These are phyloP conservation scores for Rhodosorus marinus DNA, from an alignment of 23 red algal genomes.

Conservation along the genomic window DNA sequence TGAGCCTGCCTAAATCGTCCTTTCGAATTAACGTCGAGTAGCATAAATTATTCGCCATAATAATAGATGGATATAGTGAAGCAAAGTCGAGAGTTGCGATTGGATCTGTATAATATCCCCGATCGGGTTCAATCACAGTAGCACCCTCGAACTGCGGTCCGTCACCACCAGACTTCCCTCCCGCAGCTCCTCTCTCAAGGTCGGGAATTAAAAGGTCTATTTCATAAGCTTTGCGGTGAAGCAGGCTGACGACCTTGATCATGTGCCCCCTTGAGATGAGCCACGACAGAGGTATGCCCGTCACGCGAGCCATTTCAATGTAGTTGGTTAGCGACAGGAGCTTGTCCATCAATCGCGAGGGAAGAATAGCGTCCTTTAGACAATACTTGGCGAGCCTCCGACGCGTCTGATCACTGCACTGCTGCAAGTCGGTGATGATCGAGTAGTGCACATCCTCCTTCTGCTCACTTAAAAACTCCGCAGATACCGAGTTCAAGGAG, in stretches of 20 bases:
- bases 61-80: slow-evolving; percentile 95
- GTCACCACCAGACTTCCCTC: slow-evolving; percentile 7
- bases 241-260: slow-evolving; percentile 91
- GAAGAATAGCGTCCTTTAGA: slow-evolving; percentile 86
- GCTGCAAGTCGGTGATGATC: slow-evolving; percentile 86
- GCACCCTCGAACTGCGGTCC: slow-evolving; percentile 80
- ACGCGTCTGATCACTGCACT: slow-evolving; percentile 78
- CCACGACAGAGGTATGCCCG: slow-evolving; percentile 88
- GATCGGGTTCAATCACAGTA: slow-evolving; percentile 87
- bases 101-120: slow-evolving; percentile 58
- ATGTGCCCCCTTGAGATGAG: slow-evolving; percentile 90
- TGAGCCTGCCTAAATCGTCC: neutral
- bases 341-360: slow-evolving; percentile 85
- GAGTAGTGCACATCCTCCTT: slow-evolving; percentile 99
- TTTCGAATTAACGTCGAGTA: slow-evolving; percentile 38
- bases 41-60: slow-evolving; percentile 97
- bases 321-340: slow-evolving; percentile 94
- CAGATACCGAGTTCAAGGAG: slow-evolving; percentile 92
- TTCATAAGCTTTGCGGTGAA: slow-evolving; percentile 71
- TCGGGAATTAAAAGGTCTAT: slow-evolving; percentile 74
- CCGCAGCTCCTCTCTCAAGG: slow-evolving; percentile 4
- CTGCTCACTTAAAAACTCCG: slow-evolving; percentile 87
- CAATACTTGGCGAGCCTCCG: slow-evolving; percentile 88
- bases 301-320: slow-evolving; percentile 94
- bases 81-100: slow-evolving; percentile 82